A percentile compares a stretch with the other conserved stretches of the same genome.
Evolutionary conservation across 1,284 basidiomycete genomes (phyloP).

Genomic region (Porodaedalea pini): DNA sequence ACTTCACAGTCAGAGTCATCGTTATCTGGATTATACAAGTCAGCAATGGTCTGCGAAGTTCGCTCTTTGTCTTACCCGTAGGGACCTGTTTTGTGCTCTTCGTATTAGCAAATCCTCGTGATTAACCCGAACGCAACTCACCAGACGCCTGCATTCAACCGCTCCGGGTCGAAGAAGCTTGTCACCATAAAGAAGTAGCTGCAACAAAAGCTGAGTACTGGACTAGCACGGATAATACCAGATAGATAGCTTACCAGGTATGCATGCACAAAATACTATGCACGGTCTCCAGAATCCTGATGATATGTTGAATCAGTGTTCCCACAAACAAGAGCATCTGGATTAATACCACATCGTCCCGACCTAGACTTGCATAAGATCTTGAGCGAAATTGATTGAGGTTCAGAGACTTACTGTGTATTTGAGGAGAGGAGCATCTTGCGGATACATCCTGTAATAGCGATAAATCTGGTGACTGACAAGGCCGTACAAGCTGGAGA

Average conservation of each 20-base stretch:
- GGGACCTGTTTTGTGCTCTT: too few species aligned
- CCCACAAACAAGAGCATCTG: neutral
- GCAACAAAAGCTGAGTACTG: neutral
- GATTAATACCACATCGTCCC: too few species aligned
- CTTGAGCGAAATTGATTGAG: neutral
- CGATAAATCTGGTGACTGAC: neutral
- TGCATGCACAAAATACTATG: neutral
- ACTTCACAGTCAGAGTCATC: neutral
- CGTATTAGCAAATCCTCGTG: too few species aligned
- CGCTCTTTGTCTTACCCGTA: too few species aligned
- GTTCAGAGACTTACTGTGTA: neutral
- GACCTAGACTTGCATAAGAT: too few species aligned
- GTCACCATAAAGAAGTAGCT: neutral
- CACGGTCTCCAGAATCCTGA: neutral
- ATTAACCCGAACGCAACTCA: neutral
- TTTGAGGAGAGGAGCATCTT: neutral
- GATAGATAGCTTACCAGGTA: neutral
- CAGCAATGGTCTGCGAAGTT: neutral
- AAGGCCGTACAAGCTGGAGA: neutral
- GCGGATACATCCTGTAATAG: neutral
- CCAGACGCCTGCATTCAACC: neutral
- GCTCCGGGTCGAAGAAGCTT: neutral
- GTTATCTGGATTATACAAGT: neutral
- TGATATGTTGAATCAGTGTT: neutral
- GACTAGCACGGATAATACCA: neutral